Percentiles rank a stretch among this genome's conserved stretches.
phyloP scores from a whole-genome alignment of 805 yeast genomes.

The Myxozyma neotropica region DNA sequence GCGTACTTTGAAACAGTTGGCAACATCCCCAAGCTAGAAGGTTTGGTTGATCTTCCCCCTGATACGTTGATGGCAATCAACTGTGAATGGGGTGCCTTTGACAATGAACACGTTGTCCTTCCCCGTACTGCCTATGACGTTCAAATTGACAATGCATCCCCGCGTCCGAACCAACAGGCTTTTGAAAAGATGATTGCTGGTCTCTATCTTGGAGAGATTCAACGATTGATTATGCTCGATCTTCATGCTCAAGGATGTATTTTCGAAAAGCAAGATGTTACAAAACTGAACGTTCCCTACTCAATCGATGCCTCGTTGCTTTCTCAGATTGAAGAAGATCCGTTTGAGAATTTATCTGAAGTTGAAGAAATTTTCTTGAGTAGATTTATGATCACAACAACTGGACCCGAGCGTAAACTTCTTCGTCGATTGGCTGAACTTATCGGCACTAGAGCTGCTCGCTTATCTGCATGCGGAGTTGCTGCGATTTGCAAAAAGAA shows the following conservation, averaged over 20 bases:
- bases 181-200: conserved; percentile 98
- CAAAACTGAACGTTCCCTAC: conserved; percentile 63
- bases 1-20: conserved; percentile 71
- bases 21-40: conserved; percentile 80
- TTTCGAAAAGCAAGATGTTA: conserved; percentile 69
- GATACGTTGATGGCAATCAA: conserved; percentile 89
- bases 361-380: conserved; percentile 66
- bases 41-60: conserved; percentile 64
- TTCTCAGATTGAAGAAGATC: conserved; percentile 84
- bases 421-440: conserved; percentile 81
- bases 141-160: conserved; percentile 78
- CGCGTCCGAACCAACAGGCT: conserved; percentile 94
- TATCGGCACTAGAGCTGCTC: conserved; percentile 89
- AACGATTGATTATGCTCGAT: conserved; percentile 79
- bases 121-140: conserved; percentile 91
- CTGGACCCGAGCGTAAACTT: conserved; percentile 75
- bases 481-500: conserved; percentile 92
- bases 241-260: conserved; percentile 64
- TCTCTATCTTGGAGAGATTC: conserved; percentile 89
- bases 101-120: conserved; percentile 77
- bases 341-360: conserved; percentile 77
- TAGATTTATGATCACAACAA: conserved; percentile 64
- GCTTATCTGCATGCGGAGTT: conserved; percentile 91
- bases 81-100: conserved; percentile 98
- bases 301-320: conserved; percentile 89